Conservation (phyloP, 352 stramenopile species). For the Pythium dissimile region DNA sequence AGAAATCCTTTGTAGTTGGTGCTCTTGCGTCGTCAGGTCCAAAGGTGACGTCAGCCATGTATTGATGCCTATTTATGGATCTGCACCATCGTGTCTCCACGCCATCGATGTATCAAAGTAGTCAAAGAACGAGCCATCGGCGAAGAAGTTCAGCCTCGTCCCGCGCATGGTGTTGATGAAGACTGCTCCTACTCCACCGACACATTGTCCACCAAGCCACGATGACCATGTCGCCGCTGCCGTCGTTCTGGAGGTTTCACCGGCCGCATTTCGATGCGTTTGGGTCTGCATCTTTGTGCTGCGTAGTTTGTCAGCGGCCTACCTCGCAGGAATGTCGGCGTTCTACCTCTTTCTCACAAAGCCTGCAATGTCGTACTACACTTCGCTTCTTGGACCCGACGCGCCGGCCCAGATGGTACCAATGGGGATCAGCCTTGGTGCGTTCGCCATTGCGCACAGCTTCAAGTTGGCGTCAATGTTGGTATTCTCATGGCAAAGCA, state of each 20-base stretch:
- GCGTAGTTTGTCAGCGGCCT: background rate
- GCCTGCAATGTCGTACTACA: slow-evolving; percentile 12
- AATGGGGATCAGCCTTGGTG: background rate
- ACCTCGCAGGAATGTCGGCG: background rate
- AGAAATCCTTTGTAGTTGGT: too few species aligned
- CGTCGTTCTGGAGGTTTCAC: background rate
- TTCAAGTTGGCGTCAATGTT: background rate
- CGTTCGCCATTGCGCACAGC: background rate
- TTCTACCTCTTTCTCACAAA: slow-evolving; percentile 10
- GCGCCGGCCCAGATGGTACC: background rate
- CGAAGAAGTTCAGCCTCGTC: background rate
- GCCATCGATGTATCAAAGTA: background rate
- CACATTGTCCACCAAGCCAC: background rate
- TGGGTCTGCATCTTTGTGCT: slow-evolving; percentile 4
- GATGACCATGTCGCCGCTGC: background rate
- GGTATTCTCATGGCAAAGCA: background rate
- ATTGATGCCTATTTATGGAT: too few species aligned
- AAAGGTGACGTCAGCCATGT: too few species aligned
- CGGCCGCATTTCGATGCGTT: background rate
- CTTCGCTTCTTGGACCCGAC: slow-evolving; percentile 4
- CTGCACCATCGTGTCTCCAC: too few species aligned
- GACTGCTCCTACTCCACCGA: background rate
- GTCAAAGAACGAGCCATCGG: background rate
- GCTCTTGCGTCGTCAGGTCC: too few species aligned
- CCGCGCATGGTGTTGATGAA: background rate